phyloP scores from a whole-genome alignment of 2,329 filamentous ascomycete species.

The Pleoardoris graminearum region DNA sequence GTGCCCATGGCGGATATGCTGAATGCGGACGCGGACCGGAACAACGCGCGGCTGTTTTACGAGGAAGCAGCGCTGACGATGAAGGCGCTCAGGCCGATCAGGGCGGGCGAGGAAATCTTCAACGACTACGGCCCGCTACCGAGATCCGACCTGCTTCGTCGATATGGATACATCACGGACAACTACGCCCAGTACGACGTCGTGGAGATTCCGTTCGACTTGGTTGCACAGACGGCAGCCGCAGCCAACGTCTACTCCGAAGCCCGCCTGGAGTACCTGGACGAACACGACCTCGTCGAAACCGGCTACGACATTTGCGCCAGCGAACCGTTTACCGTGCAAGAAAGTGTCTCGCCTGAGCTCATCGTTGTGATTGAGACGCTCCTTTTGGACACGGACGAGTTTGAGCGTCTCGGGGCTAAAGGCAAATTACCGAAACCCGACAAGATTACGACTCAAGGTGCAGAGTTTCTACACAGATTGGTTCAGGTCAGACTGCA shows the following conservation, averaged over 20 bases:
- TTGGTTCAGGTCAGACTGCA: constrained; percentile 47
- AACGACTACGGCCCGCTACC: constrained; percentile 89
- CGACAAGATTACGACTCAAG: constrained; percentile 45
- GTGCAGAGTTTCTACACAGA: constrained; percentile 45
- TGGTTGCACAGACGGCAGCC: constrained; percentile 49
- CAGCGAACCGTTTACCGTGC: constrained; percentile 37
- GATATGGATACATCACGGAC: constrained; percentile 85
- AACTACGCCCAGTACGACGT: constrained; percentile 81
- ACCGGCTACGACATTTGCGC: constrained; percentile 67
- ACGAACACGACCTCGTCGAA: constrained; percentile 67
- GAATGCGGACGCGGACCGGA: constrained; percentile 80
- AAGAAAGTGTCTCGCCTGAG: constrained; percentile 48
- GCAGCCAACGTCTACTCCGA: constrained; percentile 19
- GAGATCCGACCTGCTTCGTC: constrained; percentile 76
- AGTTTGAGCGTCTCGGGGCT: constrained; percentile 47
- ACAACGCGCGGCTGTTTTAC: constrained; percentile 71
- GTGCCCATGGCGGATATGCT: constrained; percentile 88
- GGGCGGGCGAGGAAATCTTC: constrained; percentile 73
- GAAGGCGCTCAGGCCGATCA: constrained; percentile 69
- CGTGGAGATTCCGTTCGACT: constrained; percentile 70
- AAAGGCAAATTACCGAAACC: constrained; percentile 51
- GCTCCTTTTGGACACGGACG: constrained; percentile 47
- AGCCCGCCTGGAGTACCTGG: constrained; percentile 57
- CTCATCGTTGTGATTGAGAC: constrained; percentile 50
- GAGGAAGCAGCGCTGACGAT: constrained; percentile 67